Base-by-base conservation (phyloP, 139 green algal genomes). In the Picochlorum sp. region DNA sequence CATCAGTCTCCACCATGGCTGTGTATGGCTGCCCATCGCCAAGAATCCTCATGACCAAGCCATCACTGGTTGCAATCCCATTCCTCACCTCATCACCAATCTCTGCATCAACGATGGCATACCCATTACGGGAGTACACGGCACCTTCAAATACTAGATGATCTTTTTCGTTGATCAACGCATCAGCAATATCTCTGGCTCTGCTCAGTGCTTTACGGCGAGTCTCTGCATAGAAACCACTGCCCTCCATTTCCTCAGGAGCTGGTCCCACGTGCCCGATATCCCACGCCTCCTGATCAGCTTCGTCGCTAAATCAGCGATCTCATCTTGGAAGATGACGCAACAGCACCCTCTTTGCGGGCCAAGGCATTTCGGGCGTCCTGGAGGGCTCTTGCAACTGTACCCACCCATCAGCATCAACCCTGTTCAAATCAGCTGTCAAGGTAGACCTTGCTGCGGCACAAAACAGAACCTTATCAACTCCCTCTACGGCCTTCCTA, bases 401-500 rank as follows among this genome's bases (percentile, higher is more conserved):
- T 86, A 37, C 56, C 63, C 9, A 89, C 79, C 88, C 88, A 11
- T 68, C 32, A 23, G 88, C 79, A 16, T 95, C 85, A 32, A 95
- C 88, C 0, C 77, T 66, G 2, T 68, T 24, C 13, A 95, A 71
- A 51, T 95, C 88, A 3, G 68, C 75, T 1, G 79, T 85, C 38
- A 92, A 68, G 3, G 61, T 76, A 16, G 65, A 79, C 21, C 79
- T 70, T 14, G 87, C 83, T 18, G 59, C 73, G 5, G 83, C 81
- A 58, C 83, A 90, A 68, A 77, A 94, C 34, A 96, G 83, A 23
- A 97, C 91, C 84, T 99, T 99, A 76, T 91, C 86, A 4, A 88
- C 80, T 4, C 80, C 92, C 21, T 81, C 62, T 26, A 96, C 80
- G 1, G 93, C 93, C 24, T 76, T 45, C 38, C 78, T 69, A 62